Conservation (phyloP, 805 yeast genomes). For the Pichia nanzhaoensis region DNA sequence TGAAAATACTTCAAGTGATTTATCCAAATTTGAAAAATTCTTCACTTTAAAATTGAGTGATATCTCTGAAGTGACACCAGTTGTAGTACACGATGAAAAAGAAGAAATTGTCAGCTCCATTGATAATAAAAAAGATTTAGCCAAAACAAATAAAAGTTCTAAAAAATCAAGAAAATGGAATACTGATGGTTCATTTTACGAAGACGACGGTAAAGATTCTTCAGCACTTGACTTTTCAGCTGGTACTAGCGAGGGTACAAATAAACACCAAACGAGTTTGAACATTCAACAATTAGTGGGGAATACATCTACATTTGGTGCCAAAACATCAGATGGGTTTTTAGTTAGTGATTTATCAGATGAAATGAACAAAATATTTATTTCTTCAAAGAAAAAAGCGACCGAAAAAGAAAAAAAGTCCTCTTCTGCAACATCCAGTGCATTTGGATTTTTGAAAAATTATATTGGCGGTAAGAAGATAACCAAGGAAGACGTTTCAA, state of each 20-base stretch:
- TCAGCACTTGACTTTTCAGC: conserved; percentile 49
- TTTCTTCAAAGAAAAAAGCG: conserved; percentile 18
- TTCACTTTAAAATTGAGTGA: conserved; percentile 33
- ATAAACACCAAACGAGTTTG: conserved; percentile 18
- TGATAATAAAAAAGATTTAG: conserved; percentile 12
- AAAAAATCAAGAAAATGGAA: conserved; percentile 60
- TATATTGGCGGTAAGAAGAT: conserved; percentile 65
- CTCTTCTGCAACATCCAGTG: conserved; percentile 28
- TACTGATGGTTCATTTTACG: conserved; percentile 51
- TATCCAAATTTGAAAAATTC: conserved; percentile 33
- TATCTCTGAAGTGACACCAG: conserved; percentile 16
- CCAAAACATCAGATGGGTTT: conserved; percentile 45
- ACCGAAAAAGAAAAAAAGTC: conserved; percentile 15
- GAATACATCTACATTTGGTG: conserved; percentile 35
- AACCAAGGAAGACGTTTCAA: conserved; percentile 54
- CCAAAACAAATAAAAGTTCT: conserved; percentile 1
- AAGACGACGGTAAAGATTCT: conserved; percentile 33
- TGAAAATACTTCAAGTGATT: conserved; percentile 18
- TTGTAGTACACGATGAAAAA: conserved; percentile 7
- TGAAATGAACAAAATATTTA: conserved; percentile 39
- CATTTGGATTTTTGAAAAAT: conserved; percentile 54
- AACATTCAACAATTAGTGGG: conserved; percentile 33
- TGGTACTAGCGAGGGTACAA: conserved; percentile 6
- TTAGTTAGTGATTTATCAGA: conserved; percentile 56
- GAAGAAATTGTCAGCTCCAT: not conserved